These are phyloP conservation scores for Penstemon davidsonii DNA, from an alignment of 257 asterid genomes.

Conservation along the genomic window DNA sequence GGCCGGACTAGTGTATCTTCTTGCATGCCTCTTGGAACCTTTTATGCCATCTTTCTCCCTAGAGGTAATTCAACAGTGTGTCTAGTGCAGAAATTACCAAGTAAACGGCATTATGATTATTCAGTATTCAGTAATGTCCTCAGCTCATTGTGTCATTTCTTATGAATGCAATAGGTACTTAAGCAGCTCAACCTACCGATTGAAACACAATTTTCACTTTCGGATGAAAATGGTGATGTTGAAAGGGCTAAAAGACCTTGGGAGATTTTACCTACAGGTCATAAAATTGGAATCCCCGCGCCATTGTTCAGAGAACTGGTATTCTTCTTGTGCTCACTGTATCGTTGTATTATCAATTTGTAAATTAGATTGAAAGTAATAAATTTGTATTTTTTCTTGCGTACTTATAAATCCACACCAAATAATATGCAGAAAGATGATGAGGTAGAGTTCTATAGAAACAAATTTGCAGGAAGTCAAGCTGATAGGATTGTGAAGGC, in stretches of 20 bases:
- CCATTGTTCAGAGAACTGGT: constrained; percentile 89
- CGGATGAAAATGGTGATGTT: constrained; percentile 66
- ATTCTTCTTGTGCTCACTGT: constrained; percentile 25
- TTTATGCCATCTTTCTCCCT: constrained; percentile 87
- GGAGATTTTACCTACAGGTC: constrained; percentile 82
- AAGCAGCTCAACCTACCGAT: constrained; percentile 89
- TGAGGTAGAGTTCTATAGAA: constrained; percentile 58
- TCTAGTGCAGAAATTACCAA: neutral
- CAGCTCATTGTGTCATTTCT: constrained; percentile 19
- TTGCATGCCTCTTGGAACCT: constrained; percentile 90
- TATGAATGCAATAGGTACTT: constrained; percentile 54
- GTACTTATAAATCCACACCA: constrained; percentile 27
- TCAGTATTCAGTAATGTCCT: neutral
- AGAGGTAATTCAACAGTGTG: constrained; percentile 53
- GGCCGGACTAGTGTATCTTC: constrained; percentile 85
- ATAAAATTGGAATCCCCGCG: constrained; percentile 78
- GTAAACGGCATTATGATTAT: constrained; percentile 11
- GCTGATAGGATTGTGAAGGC: constrained; percentile 76
- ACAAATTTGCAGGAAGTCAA: constrained; percentile 90
- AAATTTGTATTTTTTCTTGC: constrained; percentile 20
- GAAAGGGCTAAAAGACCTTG: constrained; percentile 83
- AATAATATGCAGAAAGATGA: constrained; percentile 71
- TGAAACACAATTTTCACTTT: constrained; percentile 59
- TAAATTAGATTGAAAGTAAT: constrained; percentile 3
- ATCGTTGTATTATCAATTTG: constrained; percentile 16